Evolutionary conservation across 2,329 filamentous ascomycete genomes (phyloP).

Genomic region (Trichoderma pleuroti): DNA sequence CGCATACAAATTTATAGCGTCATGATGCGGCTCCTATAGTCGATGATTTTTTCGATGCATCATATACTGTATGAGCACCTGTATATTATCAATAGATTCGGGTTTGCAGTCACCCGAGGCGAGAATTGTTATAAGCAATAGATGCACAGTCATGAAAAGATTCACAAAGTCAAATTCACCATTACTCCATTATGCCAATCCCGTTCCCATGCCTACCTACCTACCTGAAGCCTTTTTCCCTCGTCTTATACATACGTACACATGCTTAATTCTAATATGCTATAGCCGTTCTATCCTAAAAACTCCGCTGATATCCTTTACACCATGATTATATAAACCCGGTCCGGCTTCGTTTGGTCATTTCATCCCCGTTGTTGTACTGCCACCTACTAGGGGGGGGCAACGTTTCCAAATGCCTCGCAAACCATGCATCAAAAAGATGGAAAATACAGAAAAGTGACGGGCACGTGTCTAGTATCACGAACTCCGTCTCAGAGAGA

Average conservation of each 20-base stretch:
- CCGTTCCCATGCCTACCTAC: neutral
- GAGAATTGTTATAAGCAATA: neutral
- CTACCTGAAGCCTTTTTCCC: neutral
- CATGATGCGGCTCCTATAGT: no score
- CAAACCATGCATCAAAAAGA: neutral
- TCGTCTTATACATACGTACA: neutral
- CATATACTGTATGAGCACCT: neutral
- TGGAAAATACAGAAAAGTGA: neutral
- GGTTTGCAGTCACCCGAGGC: neutral
- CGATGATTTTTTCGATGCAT: neutral
- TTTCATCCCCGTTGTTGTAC: neutral
- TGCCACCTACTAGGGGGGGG: neutral
- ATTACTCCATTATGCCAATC: neutral
- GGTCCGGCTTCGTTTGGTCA: neutral
- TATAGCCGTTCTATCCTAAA: neutral
- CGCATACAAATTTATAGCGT: no score
- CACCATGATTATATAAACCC: neutral
- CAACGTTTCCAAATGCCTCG: neutral
- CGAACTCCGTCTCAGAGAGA: neutral
- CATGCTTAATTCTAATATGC: conserved; percentile 1
- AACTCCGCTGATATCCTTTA: neutral
- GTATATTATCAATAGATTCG: neutral
- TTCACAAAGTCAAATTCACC: neutral
- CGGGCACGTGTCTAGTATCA: neutral
- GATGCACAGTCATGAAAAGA: neutral